These are phyloP conservation scores for Striga hermonthica DNA, from an alignment of 305 asterid species.

Conservation along the genomic window DNA sequence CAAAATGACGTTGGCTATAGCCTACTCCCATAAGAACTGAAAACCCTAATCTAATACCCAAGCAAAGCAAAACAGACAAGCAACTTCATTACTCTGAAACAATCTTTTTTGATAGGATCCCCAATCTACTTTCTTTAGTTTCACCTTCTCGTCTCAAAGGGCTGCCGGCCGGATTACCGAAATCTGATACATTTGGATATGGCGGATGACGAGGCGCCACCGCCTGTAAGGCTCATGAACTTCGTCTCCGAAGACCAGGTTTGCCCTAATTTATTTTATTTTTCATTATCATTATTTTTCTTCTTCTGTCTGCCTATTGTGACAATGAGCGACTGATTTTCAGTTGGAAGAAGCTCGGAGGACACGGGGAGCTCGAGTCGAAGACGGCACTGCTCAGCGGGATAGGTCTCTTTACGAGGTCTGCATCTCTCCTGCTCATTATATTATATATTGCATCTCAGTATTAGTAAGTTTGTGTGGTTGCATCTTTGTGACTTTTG, in stretches of 20 bases:
- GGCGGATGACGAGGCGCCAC: conserved; percentile 56
- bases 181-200: conserved; percentile 26
- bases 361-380: conserved; percentile 81
- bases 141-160: too few relatives aligned
- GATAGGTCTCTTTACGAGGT: conserved; percentile 90
- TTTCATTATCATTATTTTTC: not conserved
- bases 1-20: too few relatives aligned
- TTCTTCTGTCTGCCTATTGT: too few relatives aligned
- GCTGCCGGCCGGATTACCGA: too few relatives aligned
- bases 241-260: conserved; percentile 95
- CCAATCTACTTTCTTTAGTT: too few relatives aligned
- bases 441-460: not conserved
- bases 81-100: too few relatives aligned
- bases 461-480: not conserved
- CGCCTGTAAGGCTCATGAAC: conserved; percentile 73
- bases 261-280: conserved; percentile 8
- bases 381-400: conserved; percentile 97
- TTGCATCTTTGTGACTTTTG: too few relatives aligned
- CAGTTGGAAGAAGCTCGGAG: conserved; percentile 78
- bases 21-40: too few relatives aligned
- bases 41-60: too few relatives aligned
- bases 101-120: too few relatives aligned
- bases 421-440: conserved; percentile 11
- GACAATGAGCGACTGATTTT: conserved; percentile 18
- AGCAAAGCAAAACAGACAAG: too few relatives aligned